A percentile compares a stretch with the other conserved stretches of the same genome.
Evolutionary conservation across 2,329 filamentous ascomycete genomes (phyloP).

Genomic region (Chrysosporium queenslandicum): DNA sequence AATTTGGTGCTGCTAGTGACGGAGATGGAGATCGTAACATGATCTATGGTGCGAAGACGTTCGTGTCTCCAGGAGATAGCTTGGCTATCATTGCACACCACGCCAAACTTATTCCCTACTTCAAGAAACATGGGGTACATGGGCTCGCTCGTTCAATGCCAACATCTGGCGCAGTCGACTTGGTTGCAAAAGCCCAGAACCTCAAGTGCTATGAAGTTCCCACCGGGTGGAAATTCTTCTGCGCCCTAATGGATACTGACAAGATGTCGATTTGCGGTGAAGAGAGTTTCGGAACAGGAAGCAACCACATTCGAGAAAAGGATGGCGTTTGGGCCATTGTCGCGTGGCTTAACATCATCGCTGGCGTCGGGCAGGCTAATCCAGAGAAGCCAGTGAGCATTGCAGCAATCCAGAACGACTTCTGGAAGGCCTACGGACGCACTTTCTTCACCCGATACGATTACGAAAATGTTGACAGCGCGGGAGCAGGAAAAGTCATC

Average conservation of each 20-base stretch:
- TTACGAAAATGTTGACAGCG: constrained; percentile 88
- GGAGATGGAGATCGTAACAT: constrained; percentile 99
- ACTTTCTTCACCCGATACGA: constrained; percentile 99
- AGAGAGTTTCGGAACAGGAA: constrained; percentile 95
- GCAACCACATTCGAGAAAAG: constrained; percentile 98
- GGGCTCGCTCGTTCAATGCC: constrained; percentile 96
- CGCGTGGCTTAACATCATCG: constrained; percentile 98
- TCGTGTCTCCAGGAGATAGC: constrained; percentile 94
- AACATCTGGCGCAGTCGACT: constrained; percentile 87
- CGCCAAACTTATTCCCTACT: constrained; percentile 92
- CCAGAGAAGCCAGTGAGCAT: constrained; percentile 78
- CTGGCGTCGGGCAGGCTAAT: constrained; percentile 75
- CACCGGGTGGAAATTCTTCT: constrained; percentile 99
- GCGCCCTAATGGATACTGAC: constrained; percentile 82
- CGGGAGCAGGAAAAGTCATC: constrained; percentile 83
- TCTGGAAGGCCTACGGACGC: constrained; percentile 92
- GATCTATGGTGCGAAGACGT: constrained; percentile 96
- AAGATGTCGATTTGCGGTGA: constrained; percentile 98
- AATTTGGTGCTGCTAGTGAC: constrained; percentile 92
- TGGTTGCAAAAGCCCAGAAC: constrained; percentile 89
- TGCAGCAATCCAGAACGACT: constrained; percentile 89
- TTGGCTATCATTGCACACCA: constrained; percentile 97
- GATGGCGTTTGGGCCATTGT: constrained; percentile 96
- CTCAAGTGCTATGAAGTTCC: constrained; percentile 92
- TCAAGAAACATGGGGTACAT: constrained; percentile 93